These are phyloP conservation scores for Angomonas deanei DNA, from an alignment of 208 protist species.

Conservation along the genomic window DNA sequence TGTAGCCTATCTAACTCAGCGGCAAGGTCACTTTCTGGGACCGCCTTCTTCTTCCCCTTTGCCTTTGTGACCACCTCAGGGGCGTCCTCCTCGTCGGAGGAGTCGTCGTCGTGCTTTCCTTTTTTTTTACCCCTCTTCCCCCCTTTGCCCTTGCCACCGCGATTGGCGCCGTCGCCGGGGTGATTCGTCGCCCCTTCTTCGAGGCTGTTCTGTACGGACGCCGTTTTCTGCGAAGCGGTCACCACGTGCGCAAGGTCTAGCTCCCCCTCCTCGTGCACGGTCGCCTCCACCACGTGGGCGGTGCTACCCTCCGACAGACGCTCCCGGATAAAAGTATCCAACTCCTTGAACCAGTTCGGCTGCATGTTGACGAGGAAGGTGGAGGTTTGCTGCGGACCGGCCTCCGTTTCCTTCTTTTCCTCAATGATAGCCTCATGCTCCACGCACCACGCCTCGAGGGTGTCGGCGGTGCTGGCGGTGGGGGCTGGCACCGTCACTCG, in stretches of 20 bases:
- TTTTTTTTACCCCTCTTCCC: neutral
- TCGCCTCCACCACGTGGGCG: slow-evolving; percentile 70
- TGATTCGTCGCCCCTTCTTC: slow-evolving; percentile 6
- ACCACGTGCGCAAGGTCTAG: slow-evolving; percentile 12
- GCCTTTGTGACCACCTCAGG: neutral
- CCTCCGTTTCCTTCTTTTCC: slow-evolving; percentile 13
- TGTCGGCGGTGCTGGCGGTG: slow-evolving; percentile 46
- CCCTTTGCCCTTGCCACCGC: neutral
- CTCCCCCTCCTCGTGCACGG: slow-evolving; percentile 48
- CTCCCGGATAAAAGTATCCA: slow-evolving; percentile 71
- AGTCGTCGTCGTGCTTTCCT: neutral
- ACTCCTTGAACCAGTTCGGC: slow-evolving; percentile 64
- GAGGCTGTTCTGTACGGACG: neutral
- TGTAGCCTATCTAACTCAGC: neutral
- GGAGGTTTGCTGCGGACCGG: slow-evolving; percentile 1
- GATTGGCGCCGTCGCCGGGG: slow-evolving; percentile 5
- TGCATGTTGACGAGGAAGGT: slow-evolving; percentile 60
- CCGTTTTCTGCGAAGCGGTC: no score
- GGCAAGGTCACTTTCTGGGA: neutral
- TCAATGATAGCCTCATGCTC: slow-evolving; percentile 44
- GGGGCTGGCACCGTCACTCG: slow-evolving; percentile 11
- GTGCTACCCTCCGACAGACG: slow-evolving; percentile 51
- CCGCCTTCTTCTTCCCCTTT: slow-evolving; percentile 5
- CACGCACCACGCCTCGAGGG: slow-evolving; percentile 48
- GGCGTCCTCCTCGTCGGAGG: slow-evolving; percentile 12